Evolutionary conservation across 805 yeast species (phyloP).

Genomic region (Suhomyces sp.): DNA sequence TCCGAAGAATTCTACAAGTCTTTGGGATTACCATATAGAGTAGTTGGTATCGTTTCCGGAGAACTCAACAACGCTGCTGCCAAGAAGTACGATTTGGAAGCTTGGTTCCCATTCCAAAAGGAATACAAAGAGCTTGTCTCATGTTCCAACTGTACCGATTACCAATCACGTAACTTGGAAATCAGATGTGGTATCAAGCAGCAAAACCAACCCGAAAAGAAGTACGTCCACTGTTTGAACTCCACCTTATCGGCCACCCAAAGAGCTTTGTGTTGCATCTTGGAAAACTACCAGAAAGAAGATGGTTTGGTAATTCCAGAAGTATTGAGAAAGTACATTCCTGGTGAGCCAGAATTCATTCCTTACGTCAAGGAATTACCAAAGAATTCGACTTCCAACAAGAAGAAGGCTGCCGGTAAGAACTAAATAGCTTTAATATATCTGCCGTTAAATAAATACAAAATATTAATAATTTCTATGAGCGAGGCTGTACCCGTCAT

Average conservation of each 20-base stretch:
- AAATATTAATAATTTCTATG: not conserved
- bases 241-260: constrained; percentile 97
- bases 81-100: constrained; percentile 97
- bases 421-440: not conserved
- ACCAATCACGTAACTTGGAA: constrained; percentile 97
- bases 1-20: constrained; percentile 93
- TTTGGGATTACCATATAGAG: constrained; percentile 91
- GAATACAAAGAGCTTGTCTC: constrained; percentile 98
- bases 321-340: constrained; percentile 92
- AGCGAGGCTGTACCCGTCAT: not conserved
- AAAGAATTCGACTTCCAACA: constrained; percentile 85
- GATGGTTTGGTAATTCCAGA: constrained; percentile 93
- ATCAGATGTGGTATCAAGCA: constrained; percentile 98
- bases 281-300: constrained; percentile 97
- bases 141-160: constrained; percentile 98
- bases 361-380: constrained; percentile 90
- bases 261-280: constrained; percentile 95
- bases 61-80: constrained; percentile 99
- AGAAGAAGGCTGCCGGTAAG: constrained; percentile 37
- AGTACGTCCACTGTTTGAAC: constrained; percentile 97
- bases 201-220: constrained; percentile 92
- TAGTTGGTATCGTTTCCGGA: constrained; percentile 97
- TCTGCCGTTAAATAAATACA: not conserved
- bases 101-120: constrained; percentile 99
- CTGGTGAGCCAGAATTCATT: constrained; percentile 97